Evolutionary conservation across 495 filamentous ascomycete species (phyloP).

Genomic region (Chaetomium fimeti): DNA sequence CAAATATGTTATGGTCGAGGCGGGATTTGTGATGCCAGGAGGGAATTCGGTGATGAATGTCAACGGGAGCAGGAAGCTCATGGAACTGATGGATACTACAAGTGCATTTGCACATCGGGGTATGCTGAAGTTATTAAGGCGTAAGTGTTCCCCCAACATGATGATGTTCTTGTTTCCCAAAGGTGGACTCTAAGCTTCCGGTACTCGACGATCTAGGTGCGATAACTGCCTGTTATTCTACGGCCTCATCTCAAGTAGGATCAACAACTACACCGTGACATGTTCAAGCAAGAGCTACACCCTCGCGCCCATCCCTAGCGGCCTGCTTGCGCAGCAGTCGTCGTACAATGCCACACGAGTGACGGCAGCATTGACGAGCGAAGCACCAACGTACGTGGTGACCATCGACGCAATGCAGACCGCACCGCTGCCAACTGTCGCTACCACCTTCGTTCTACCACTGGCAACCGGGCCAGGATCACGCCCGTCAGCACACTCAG

Average conservation of each 20-base stretch:
- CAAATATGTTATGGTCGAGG: not conserved
- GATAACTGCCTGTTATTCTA: not conserved
- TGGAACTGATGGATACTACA: not conserved
- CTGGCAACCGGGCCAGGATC: not conserved
- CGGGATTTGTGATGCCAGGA: not conserved
- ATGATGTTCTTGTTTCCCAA: not conserved
- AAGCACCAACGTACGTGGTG: not conserved
- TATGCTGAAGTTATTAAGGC: not conserved
- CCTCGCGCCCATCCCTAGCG: constrained; percentile 4
- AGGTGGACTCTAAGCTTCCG: not conserved
- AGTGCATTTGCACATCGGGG: not conserved
- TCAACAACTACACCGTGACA: not conserved
- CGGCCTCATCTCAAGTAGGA: not conserved
- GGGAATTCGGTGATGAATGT: not conserved
- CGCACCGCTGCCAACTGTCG: constrained; percentile 3
- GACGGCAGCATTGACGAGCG: not conserved
- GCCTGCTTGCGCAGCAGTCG: not conserved
- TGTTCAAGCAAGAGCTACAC: constrained; percentile 7
- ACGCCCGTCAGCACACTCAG: not conserved
- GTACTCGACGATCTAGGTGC: not conserved
- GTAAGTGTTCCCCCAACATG: not conserved
- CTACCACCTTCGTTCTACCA: not conserved
- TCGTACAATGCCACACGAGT: not conserved
- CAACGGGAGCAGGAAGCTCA: not conserved
- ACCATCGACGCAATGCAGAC: not conserved